These are phyloP conservation scores for Starmerella asiatica DNA, from an alignment of 805 yeast genomes.

Conservation along the genomic window DNA sequence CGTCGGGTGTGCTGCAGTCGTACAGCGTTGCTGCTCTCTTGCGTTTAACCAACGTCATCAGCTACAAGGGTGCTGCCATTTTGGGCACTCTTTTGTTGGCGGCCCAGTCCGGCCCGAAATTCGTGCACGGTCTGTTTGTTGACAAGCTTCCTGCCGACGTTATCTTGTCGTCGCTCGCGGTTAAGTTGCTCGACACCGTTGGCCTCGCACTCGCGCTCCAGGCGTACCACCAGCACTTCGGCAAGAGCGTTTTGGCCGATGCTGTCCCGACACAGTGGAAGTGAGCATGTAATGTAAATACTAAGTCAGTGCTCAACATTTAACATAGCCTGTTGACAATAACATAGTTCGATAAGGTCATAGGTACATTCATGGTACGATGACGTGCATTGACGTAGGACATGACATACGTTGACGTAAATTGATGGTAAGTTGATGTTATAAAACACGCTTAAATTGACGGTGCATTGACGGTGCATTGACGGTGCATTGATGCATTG, in stretches of 20 bases:
- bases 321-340: too few species aligned
- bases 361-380: neutral
- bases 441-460: too few species aligned
- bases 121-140: constrained; percentile 26
- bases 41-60: constrained; percentile 28
- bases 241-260: neutral
- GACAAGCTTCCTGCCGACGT: constrained; percentile 28
- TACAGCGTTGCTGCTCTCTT: constrained; percentile 32
- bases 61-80: constrained; percentile 30
- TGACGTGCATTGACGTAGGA: neutral
- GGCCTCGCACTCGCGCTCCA: constrained; percentile 29
- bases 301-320: neutral
- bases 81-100: constrained; percentile 30
- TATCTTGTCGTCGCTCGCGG: constrained; percentile 24
- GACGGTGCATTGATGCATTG: too few species aligned
- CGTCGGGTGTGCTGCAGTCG: constrained; percentile 29
- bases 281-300: neutral
- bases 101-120: constrained; percentile 27
- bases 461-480: too few species aligned
- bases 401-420: neutral
- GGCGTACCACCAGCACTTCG: constrained; percentile 12
- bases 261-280: neutral
- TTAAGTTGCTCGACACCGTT: constrained; percentile 31
- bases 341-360: too few species aligned
- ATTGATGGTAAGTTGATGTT: neutral